phyloP scores from a whole-genome alignment of 2,329 filamentous ascomycete genomes.

The Trichophyton mentagrophytes region DNA sequence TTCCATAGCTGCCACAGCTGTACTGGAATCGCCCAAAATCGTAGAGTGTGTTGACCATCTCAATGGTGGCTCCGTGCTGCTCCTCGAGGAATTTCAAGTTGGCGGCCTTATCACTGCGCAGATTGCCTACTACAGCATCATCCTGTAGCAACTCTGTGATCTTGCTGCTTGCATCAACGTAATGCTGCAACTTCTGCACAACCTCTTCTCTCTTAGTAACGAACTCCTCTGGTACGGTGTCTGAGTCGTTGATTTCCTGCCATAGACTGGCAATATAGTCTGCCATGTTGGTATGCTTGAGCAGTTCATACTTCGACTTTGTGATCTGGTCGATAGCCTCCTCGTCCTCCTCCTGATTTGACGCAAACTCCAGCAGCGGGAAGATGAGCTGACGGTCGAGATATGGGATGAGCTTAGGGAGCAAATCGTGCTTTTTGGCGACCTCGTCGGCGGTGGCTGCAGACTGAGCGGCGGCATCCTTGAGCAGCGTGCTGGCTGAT shows the following conservation, averaged over 20 bases:
- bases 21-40: conserved; percentile 97
- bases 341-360: conserved; percentile 62
- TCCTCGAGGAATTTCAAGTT: conserved; percentile 98
- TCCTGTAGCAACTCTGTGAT: conserved; percentile 76
- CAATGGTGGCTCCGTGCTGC: conserved; percentile 81
- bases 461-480: conserved; percentile 36
- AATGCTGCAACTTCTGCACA: conserved; percentile 65
- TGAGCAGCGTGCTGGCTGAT: conserved; percentile 38
- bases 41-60: conserved; percentile 93
- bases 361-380: conserved; percentile 85
- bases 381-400: conserved; percentile 95
- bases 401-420: conserved; percentile 78
- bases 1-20: conserved; percentile 85
- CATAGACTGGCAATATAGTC: conserved; percentile 91
- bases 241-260: conserved; percentile 72
- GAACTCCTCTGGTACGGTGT: conserved; percentile 71
- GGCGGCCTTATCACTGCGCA: conserved; percentile 93
- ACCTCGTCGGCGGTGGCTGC: conserved; percentile 38
- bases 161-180: conserved; percentile 76
- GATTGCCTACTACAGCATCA: conserved; percentile 77
- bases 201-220: conserved; percentile 82
- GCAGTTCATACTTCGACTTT: conserved; percentile 79
- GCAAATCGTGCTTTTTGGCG: conserved; percentile 62
- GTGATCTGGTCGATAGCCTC: conserved; percentile 54
- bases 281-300: conserved; percentile 97